Evolutionary conservation across 1,284 basidiomycete genomes (phyloP), one percentile per base, ranked within the genome.

Genomic region (Sphaerobolus stellatus): DNA sequence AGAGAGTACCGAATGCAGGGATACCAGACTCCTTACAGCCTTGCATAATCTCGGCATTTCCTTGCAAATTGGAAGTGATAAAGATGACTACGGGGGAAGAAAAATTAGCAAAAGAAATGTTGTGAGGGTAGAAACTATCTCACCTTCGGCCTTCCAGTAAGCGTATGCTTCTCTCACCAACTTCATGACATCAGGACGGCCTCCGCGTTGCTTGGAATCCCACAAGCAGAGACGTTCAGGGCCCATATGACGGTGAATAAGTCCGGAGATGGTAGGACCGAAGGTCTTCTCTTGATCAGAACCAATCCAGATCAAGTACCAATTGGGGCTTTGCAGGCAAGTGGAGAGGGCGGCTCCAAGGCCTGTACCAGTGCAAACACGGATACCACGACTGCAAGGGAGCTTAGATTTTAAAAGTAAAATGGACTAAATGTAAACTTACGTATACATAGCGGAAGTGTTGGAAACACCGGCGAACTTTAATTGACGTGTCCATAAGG

Each of bases 381-480:
- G 84, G 58, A 90, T 81, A 22, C 87, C 88, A 58, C 87, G 82
- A 57, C 53, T 58, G 50, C 48, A 33, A 47, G 54, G 54, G 5
- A 45, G 30, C 25, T 44, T 22, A 14, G 28, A 48, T 46, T 27
- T 14, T 20, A 31, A 22, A 29, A 48, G 45, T 31, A 22, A 28
- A 27, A 31, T 14, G 16, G 6, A n/a, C 33, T 3, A 7, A 40
- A 24, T 27, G 50, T 28, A 3, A 47, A 33, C 50, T 16, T 20
- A 48, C 52, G 76, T 86, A 70, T 90, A 91, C 14, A 91, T 64
- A 1, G 74, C 80, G 5, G 87, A 89, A 1, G 87, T 88, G 65
- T 91, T 86, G 20, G 88, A 88, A 38, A 91, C 84, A 57, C 86
- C 88, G 20, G 88, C 88, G 60, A 90, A 83, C 85, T 89, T 89